Evolutionary conservation across 2,329 filamentous ascomycete species (phyloP).

Genomic region (Westerdykella ornata): DNA sequence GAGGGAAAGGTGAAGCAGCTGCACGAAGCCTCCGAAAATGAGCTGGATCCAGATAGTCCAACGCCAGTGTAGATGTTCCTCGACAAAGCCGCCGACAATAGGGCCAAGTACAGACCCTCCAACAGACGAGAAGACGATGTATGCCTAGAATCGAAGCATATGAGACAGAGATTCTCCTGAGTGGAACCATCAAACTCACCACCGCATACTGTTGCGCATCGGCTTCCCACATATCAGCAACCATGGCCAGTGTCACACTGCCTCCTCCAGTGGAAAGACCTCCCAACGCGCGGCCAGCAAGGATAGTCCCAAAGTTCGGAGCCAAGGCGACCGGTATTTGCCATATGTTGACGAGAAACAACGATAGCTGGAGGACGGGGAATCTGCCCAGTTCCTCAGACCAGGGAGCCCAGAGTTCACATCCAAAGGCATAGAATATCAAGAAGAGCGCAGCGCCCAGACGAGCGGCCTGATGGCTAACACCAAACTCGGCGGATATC

Average conservation of each 20-base stretch:
- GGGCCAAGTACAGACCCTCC: constrained; percentile 70
- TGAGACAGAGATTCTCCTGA: constrained; percentile 38
- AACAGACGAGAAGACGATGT: constrained; percentile 69
- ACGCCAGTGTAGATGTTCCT: constrained; percentile 62
- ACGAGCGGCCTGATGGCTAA: constrained; percentile 62
- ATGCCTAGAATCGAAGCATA: constrained; percentile 23
- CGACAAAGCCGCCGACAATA: constrained; percentile 70
- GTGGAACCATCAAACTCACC: constrained; percentile 7
- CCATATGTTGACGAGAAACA: constrained; percentile 51
- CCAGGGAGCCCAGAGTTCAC: constrained; percentile 76
- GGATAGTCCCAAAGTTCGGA: constrained; percentile 39
- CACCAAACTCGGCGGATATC: constrained; percentile 54
- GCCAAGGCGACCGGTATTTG: constrained; percentile 44
- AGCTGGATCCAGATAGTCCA: constrained; percentile 84
- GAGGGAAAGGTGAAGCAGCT: constrained; percentile 58
- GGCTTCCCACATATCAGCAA: constrained; percentile 56
- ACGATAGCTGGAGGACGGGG: constrained; percentile 46
- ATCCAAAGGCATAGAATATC: constrained; percentile 75
- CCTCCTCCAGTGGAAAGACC: constrained; percentile 58
- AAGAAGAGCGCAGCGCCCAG: constrained; percentile 73
- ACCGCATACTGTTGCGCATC: constrained; percentile 57
- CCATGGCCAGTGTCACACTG: constrained; percentile 57
- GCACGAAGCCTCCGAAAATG: constrained; percentile 67
- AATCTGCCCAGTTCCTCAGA: constrained; percentile 50
- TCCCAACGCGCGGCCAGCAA: constrained; percentile 45